phyloP scores from a whole-genome alignment of 257 asterid genomes.

The Paulownia fortunei region DNA sequence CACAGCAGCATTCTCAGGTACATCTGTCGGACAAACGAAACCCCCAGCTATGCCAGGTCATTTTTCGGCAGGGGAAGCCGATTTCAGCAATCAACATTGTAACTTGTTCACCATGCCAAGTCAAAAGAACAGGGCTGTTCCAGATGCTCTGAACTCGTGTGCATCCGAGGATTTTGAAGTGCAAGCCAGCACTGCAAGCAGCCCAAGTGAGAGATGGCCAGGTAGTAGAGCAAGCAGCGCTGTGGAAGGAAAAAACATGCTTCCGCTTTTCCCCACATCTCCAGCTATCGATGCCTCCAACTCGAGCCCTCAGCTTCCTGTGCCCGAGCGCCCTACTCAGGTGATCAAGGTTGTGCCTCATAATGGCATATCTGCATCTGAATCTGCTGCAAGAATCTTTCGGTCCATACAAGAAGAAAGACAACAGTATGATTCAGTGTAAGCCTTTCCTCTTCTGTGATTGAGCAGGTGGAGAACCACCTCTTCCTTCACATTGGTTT shows the following conservation, averaged over 20 bases:
- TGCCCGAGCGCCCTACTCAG: constrained; percentile 36
- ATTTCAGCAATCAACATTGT: constrained; percentile 31
- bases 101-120: constrained; percentile 25
- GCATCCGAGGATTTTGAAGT: constrained; percentile 50
- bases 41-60: constrained; percentile 35
- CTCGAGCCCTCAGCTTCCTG: constrained; percentile 21
- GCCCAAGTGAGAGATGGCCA: constrained; percentile 47
- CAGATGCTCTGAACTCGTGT: constrained; percentile 15
- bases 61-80: constrained; percentile 34
- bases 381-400: constrained; percentile 85
- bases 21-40: constrained; percentile 45
- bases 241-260: constrained; percentile 46
- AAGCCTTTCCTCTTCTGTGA: background rate
- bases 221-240: constrained; percentile 21
- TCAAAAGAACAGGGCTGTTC: constrained; percentile 34
- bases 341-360: constrained; percentile 85
- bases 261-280: constrained; percentile 60
- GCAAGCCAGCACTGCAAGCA: constrained; percentile 69
- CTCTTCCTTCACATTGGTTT: background rate
- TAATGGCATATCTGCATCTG: constrained; percentile 72
- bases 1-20: constrained; percentile 44
- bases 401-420: constrained; percentile 87
- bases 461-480: background rate
- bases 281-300: constrained; percentile 35
- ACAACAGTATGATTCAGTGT: constrained; percentile 54